phyloP scores from a whole-genome alignment of 495 filamentous ascomycete species.

The Cercophora samala region DNA sequence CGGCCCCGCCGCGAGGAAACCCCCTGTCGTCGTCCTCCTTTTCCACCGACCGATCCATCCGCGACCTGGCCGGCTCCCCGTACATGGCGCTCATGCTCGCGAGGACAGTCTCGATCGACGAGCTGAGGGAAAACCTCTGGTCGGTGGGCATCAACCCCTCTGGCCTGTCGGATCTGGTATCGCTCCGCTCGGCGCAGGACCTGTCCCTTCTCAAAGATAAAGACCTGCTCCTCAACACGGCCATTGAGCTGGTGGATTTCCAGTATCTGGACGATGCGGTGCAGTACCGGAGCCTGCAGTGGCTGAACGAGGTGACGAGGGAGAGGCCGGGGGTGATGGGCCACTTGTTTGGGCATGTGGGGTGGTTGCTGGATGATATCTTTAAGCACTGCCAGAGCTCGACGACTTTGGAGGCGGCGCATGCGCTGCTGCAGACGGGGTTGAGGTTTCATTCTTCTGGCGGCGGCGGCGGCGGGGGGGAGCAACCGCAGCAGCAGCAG shows the following conservation, averaged over 20 bases:
- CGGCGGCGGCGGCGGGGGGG: background rate
- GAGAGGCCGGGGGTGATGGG: constrained; percentile 48
- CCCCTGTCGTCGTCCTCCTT: constrained; percentile 12
- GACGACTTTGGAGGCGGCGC: constrained; percentile 49
- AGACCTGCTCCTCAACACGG: constrained; percentile 54
- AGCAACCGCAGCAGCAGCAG: constrained; percentile 36
- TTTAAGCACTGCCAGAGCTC: constrained; percentile 53
- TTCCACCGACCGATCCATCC: constrained; percentile 20
- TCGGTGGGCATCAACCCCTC: constrained; percentile 45
- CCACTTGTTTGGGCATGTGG: constrained; percentile 51
- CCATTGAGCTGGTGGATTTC: constrained; percentile 56
- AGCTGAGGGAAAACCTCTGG: constrained; percentile 53
- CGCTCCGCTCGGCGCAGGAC: constrained; percentile 38
- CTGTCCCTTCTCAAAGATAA: constrained; percentile 48
- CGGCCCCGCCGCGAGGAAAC: background rate
- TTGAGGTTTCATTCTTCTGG: constrained; percentile 48
- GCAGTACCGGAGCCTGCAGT: constrained; percentile 50
- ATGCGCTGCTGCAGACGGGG: constrained; percentile 45
- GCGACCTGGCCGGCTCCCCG: constrained; percentile 43
- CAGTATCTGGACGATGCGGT: constrained; percentile 52
- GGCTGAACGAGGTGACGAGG: constrained; percentile 49
- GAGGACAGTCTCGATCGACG: constrained; percentile 43
- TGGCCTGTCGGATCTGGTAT: constrained; percentile 25
- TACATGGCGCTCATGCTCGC: constrained; percentile 53
- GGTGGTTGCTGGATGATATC: constrained; percentile 52